These are phyloP conservation scores for Schizopora paradoxa DNA, from an alignment of 1,284 basidiomycete species.

Conservation along the genomic window DNA sequence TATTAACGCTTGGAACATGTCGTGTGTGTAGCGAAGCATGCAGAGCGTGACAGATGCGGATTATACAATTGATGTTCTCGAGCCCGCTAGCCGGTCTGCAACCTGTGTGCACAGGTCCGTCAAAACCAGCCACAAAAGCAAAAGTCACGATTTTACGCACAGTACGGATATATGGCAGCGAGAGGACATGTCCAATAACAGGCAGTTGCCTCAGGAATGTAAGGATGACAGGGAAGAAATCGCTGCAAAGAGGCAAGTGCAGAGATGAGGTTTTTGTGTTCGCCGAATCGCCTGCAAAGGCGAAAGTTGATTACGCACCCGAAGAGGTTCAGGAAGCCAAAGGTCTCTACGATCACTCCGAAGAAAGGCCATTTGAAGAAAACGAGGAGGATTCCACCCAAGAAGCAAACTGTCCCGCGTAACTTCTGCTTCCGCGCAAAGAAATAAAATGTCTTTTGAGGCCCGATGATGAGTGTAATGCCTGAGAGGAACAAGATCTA, in stretches of 20 bases:
- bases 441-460: conserved; percentile 96
- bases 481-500: conserved; percentile 91
- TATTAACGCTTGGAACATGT: no score
- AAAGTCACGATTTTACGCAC: conserved; percentile 37
- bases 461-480: conserved; percentile 91
- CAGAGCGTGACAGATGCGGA: neutral
- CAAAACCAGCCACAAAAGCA: conserved; percentile 4
- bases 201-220: conserved; percentile 95
- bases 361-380: conserved; percentile 91
- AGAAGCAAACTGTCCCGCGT: conserved; percentile 88
- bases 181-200: conserved; percentile 83
- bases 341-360: conserved; percentile 90
- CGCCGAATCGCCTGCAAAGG: neutral
- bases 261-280: conserved; percentile 20
- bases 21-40: neutral
- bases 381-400: conserved; percentile 84
- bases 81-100: conserved; percentile 70
- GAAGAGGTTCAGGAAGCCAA: conserved; percentile 96
- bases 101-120: conserved; percentile 36
- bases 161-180: conserved; percentile 77
- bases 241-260: conserved; percentile 47
- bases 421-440: conserved; percentile 96
- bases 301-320: conserved; percentile 61
- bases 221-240: conserved; percentile 98
- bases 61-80: conserved; percentile 71